Evolutionary conservation across 1,139 yeast genomes (phyloP).

Genomic region (Candida smagusa): DNA sequence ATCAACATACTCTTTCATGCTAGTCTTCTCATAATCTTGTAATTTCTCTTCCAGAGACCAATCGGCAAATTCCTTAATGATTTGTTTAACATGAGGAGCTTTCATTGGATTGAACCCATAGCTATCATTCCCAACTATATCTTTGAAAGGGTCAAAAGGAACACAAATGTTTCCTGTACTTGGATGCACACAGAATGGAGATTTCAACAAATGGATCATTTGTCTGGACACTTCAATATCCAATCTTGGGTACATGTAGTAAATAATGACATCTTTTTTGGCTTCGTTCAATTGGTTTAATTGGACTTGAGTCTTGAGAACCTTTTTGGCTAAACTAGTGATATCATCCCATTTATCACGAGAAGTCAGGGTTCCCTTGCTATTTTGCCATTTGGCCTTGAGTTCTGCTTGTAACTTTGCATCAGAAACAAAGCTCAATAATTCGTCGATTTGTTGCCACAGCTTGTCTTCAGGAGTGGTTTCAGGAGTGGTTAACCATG

Average conservation of each 20-base stretch:
- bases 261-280: constrained; percentile 79
- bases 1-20: constrained; percentile 72
- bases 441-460: constrained; percentile 47
- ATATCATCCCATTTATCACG: constrained; percentile 79
- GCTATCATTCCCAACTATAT: constrained; percentile 33
- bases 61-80: constrained; percentile 55
- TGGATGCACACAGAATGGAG: constrained; percentile 98
- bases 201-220: constrained; percentile 84
- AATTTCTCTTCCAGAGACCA: constrained; percentile 33
- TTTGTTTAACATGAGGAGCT: constrained; percentile 71
- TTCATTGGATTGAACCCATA: constrained; percentile 71
- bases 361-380: constrained; percentile 28
- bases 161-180: constrained; percentile 97
- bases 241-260: constrained; percentile 82
- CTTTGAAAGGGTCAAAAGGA: constrained; percentile 67
- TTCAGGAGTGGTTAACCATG: constrained; percentile 49
- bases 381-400: constrained; percentile 42
- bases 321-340: constrained; percentile 51
- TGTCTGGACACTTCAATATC: constrained; percentile 93
- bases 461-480: constrained; percentile 35
- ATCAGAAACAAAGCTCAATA: constrained; percentile 65
- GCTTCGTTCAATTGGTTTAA: constrained; percentile 57
- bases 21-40: constrained; percentile 60
- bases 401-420: constrained; percentile 52
- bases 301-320: constrained; percentile 41